Evolutionary conservation across 2,329 filamentous ascomycete species (phyloP), one percentile per base, ranked within the genome.

Genomic region (Monilinia fructigena): DNA sequence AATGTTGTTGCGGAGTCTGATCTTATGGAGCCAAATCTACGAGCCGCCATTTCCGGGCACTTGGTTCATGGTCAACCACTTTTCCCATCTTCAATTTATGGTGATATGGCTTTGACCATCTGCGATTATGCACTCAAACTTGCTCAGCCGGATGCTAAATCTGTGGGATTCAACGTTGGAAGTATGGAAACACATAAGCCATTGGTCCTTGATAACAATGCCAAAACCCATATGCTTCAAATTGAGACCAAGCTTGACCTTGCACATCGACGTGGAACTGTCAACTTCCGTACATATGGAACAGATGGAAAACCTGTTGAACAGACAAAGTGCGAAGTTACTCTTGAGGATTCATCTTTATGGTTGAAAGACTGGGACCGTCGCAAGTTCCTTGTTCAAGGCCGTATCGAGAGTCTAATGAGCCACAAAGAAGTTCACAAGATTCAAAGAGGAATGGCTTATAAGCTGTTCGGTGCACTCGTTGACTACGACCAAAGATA

Each of bases 161-260:
- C 79, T 79, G 16, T 80, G 79, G 47, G 75, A 81, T 66, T 68
- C 38, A 89, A 91, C 70, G 84, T 91, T 20, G 82, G 82, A 70
- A 80, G 86, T 60, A 86, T 92, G 80, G 85, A 88, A 74, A 88
- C 90, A 1, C 82, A 82, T 62, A 90, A 91, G 81, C 86, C 89
- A 35, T 79, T 93, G 67, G 89, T 92, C 69, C 82, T 81, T 5
- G 66, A 66, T 14, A 65, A 59, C 35, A 65, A 35, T 42, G 56
- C 63, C 47, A 67, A 66, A 35, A 62, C 28, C 12, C 63, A 68
- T 18, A 58, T 67, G n/a, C 52, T 70, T 18, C 67, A 69, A 35
- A 67, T 70, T n/a, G 68, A 71, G 65, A 66, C 68, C 4, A 70
- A 65, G 26, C 55, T 70, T 52, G 71, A 70, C 48, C 68, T 68